A percentile compares a stretch with the other conserved stretches of the same genome.
These are phyloP conservation scores for Xylariaceae sp. DNA, from an alignment of 2,329 filamentous ascomycete species.

Conservation along the genomic window DNA sequence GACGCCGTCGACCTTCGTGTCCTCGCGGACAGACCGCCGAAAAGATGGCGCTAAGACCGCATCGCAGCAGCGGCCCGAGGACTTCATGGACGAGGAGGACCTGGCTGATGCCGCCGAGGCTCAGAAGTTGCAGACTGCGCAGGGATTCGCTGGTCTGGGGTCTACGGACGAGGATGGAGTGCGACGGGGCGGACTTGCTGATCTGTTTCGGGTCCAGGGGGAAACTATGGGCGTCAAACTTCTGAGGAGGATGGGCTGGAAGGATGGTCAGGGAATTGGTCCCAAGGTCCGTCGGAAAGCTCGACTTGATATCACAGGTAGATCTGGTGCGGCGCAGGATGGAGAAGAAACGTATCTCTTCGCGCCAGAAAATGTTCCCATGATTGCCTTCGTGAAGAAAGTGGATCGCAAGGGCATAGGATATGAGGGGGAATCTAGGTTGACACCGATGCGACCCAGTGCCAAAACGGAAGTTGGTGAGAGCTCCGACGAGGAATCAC, in stretches of 20 bases:
- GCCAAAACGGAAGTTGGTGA: slow-evolving; percentile 34
- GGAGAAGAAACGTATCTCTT: slow-evolving; percentile 68
- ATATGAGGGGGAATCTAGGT: slow-evolving; percentile 60
- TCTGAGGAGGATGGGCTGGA: slow-evolving; percentile 93
- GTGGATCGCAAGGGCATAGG: slow-evolving; percentile 72
- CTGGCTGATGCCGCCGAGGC: slow-evolving; percentile 82
- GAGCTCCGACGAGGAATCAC: slow-evolving; percentile 50
- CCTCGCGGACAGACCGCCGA: slow-evolving; percentile 77
- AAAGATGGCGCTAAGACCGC: slow-evolving; percentile 60
- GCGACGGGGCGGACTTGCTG: slow-evolving; percentile 61
- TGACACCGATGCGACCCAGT: slow-evolving; percentile 43
- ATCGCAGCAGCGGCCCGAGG: slow-evolving; percentile 69
- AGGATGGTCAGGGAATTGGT: slow-evolving; percentile 88
- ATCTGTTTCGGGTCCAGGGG: slow-evolving; percentile 71
- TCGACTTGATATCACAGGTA: slow-evolving; percentile 57
- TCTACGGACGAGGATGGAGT: slow-evolving; percentile 59
- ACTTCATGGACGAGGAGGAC: slow-evolving; percentile 99
- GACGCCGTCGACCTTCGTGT: slow-evolving; percentile 90
- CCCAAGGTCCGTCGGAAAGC: slow-evolving; percentile 80
- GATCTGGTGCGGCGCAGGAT: slow-evolving; percentile 41
- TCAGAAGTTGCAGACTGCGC: slow-evolving; percentile 71
- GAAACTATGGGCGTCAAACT: slow-evolving; percentile 88
- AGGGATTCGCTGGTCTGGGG: slow-evolving; percentile 76
- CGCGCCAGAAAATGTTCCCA: slow-evolving; percentile 76
- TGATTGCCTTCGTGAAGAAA: slow-evolving; percentile 69